phyloP scores from a whole-genome alignment of 192 early-diverging fungal genomes.

The Jimgerdemannia flammicorona region DNA sequence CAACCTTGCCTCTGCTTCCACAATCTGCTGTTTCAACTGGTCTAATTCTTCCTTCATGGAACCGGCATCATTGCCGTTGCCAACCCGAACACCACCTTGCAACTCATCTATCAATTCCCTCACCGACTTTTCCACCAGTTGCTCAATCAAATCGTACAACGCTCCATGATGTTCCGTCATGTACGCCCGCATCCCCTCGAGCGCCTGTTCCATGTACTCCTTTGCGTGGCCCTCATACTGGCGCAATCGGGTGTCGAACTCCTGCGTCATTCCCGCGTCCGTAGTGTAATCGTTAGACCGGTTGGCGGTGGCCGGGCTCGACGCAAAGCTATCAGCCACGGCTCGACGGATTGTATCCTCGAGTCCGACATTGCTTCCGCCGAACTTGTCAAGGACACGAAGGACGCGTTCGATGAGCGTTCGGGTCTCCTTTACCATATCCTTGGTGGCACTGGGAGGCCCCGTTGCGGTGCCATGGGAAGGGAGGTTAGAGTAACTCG shows the following conservation, averaged over 20 bases:
- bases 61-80: background rate
- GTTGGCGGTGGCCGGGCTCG: background rate
- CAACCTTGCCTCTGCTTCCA: background rate
- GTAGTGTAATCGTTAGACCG: background rate
- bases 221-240: constrained; percentile 1
- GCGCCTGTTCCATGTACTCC: background rate
- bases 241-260: background rate
- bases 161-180: background rate
- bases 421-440: background rate
- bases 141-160: background rate
- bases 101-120: too few species aligned
- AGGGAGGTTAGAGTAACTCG: too few species aligned
- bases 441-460: background rate
- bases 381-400: background rate
- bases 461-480: background rate
- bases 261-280: background rate
- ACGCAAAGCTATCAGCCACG: background rate
- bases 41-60: background rate
- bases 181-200: background rate
- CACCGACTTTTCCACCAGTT: background rate
- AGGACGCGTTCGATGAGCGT: background rate
- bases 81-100: background rate
- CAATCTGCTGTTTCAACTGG: background rate
- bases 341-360: background rate
- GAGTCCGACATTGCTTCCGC: background rate